A percentile compares a stretch with the other conserved stretches of the same genome.
Evolutionary conservation across 208 protist genomes (phyloP).

Genomic region (Leishmania lainsoni): DNA sequence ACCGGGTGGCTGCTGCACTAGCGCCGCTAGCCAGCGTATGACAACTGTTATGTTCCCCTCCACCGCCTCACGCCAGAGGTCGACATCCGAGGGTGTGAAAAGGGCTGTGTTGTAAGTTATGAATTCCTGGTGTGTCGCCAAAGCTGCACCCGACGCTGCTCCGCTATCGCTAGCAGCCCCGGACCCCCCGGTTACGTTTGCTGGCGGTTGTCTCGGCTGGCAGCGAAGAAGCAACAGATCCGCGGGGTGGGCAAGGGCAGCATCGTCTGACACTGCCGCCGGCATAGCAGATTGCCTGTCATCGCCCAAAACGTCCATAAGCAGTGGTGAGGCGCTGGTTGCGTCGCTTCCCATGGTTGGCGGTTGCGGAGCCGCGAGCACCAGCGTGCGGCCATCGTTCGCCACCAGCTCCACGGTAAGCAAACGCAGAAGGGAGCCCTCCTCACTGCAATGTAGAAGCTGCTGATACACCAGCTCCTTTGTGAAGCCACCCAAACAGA

Average conservation of each 20-base stretch:
- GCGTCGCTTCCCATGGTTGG: neutral
- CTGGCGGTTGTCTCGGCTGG: conserved; percentile 14
- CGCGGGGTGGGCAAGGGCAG: conserved; percentile 39
- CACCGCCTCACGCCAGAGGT: conserved; percentile 69
- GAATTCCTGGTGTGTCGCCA: conserved; percentile 50
- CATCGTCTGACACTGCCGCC: neutral
- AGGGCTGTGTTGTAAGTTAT: conserved; percentile 52
- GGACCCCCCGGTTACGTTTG: neutral
- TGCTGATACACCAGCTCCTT: conserved; percentile 37
- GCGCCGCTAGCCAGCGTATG: conserved; percentile 46
- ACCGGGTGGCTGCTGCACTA: conserved; percentile 64
- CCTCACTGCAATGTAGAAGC: conserved; percentile 29
- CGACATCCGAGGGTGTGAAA: conserved; percentile 49
- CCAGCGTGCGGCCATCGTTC: conserved; percentile 59
- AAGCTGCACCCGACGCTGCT: conserved; percentile 13
- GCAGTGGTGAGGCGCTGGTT: conserved; percentile 8
- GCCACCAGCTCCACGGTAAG: conserved; percentile 71
- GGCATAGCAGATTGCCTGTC: neutral
- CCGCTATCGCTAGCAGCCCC: neutral
- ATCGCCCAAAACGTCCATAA: conserved; percentile 27
- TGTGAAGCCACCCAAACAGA: conserved; percentile 30
- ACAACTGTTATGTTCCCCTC: conserved; percentile 44
- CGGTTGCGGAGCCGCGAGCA: conserved; percentile 37
- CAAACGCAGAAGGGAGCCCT: conserved; percentile 39
- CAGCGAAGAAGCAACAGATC: conserved; percentile 61